Evolutionary conservation across 345 rosid genomes (phyloP).

Genomic region (Corchorus olitorius): DNA sequence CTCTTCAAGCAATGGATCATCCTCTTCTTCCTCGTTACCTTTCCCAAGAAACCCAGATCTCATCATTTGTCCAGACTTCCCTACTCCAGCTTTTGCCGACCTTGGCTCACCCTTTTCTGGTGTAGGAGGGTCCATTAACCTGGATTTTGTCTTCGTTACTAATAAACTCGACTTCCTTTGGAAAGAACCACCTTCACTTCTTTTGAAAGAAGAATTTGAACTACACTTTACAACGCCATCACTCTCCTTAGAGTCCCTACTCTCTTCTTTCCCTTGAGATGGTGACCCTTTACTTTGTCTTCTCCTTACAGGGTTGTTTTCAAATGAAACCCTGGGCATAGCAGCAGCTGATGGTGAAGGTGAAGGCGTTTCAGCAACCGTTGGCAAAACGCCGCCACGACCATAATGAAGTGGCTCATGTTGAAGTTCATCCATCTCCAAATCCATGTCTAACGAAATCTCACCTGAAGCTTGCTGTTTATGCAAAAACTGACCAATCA

Average conservation of each 20-base stretch:
- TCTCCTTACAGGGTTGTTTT: conserved; percentile 34
- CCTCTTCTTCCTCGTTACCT: conserved; percentile 60
- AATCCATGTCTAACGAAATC: conserved; percentile 70
- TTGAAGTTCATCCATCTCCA: conserved; percentile 70
- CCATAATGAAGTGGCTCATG: background rate
- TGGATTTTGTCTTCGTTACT: conserved; percentile 57
- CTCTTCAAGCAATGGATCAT: conserved; percentile 67
- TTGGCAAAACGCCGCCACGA: background rate
- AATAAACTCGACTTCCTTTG: conserved; percentile 32
- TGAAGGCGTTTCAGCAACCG: conserved; percentile 21
- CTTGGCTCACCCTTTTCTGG: conserved; percentile 38
- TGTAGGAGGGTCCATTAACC: conserved; percentile 66
- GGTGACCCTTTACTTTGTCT: conserved; percentile 37
- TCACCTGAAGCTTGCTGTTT: conserved; percentile 75
- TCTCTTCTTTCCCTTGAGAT: conserved; percentile 31
- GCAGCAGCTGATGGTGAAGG: conserved; percentile 16
- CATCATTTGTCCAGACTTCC: conserved; percentile 37
- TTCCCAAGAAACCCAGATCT: conserved; percentile 53
- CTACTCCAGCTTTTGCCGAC: conserved; percentile 32
- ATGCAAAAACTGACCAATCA: conserved; percentile 71
- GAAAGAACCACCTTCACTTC: conserved; percentile 40
- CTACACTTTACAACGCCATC: conserved; percentile 58
- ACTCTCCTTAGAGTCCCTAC: conserved; percentile 19
- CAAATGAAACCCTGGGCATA: conserved; percentile 37
- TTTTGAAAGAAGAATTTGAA: conserved; percentile 46